Base-by-base conservation (phyloP, 305 asterid species). In the Solanum hybrid region DNA sequence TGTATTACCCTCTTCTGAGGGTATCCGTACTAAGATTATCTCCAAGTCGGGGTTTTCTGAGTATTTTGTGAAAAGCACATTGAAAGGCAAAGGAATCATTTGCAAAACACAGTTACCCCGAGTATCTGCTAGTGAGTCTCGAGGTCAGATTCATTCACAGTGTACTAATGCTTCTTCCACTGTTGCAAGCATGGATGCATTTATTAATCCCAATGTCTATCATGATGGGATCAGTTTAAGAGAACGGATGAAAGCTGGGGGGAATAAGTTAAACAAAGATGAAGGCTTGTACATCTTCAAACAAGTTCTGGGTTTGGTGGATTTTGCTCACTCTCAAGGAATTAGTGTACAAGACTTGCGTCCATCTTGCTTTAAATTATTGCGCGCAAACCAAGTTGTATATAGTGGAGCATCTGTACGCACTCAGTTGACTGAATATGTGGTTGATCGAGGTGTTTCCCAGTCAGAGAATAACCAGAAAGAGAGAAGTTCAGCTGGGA, bases 311-410 rank as follows among this genome's bases (percentile, higher is more conserved):
- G 93, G 92, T 94, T 91, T 97, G 90, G 99, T 97, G 89, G 96
- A 97, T 83, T 73, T 93, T 87, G 92, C 96, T 5, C 99, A 96
- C 91, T 93, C 95, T 88, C 97, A 92, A 89, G 99, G 99, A 92
- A 87, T 93, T 86, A 88, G 92, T 71, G 92, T 97, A 78, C 95
- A 92, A 91, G 96, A 93, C 80, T 89, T 97, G 93, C 91, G 94
- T 77, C 99, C 99, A 91, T 97, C 99, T 78, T 93, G 92, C 94
- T 94, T 97, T 94, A 97, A 93, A 89, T 81, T 97, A 93, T 92
- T 95, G 67, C 94, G 88, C 64, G 90, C 97, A 77, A 90, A 92
- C 90, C 94, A 93, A 89, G 95, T 95, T 64, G 86, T 90, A 33
- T 95, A 97, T 92, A 78, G 94, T 80, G 99, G 99, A 86, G 91